A percentile compares a stretch with the other conserved stretches of the same genome.
These are phyloP conservation scores for Hamamelis virginiana DNA, from an alignment of 164 flowering plant species.

Conservation along the genomic window DNA sequence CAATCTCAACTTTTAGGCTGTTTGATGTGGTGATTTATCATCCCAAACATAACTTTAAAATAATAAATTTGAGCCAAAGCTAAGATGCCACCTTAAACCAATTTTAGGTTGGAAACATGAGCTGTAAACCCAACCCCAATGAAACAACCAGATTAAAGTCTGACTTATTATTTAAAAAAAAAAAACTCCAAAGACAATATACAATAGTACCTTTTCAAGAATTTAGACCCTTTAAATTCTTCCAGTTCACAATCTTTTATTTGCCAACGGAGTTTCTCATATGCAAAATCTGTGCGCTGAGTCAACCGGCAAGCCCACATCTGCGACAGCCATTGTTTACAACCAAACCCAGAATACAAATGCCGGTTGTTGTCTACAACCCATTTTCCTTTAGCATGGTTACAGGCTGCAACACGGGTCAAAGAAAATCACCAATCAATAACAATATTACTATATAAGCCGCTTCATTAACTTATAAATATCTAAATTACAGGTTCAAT, in stretches of 20 bases:
- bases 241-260: conserved; percentile 63
- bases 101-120: too few relatives aligned
- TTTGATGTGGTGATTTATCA: neutral
- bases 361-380: conserved; percentile 52
- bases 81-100: too few relatives aligned
- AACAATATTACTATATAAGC: neutral
- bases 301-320: conserved; percentile 91
- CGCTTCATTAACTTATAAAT: neutral
- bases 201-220: conserved; percentile 53
- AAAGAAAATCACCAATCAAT: conserved; percentile 7
- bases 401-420: conserved; percentile 47
- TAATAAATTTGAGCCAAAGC: too few relatives aligned
- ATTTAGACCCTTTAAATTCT: conserved; percentile 47
- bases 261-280: conserved; percentile 70
- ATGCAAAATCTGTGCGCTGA: conserved; percentile 73
- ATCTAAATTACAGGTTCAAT: neutral
- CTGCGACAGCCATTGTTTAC: conserved; percentile 74
- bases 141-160: neutral
- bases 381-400: conserved; percentile 84
- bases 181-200: neutral
- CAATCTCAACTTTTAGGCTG: neutral
- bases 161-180: neutral
- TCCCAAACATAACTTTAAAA: too few relatives aligned
- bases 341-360: conserved; percentile 69
- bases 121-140: neutral